phyloP scores from a whole-genome alignment of 345 rosid species.

The Sonneratia alba region DNA sequence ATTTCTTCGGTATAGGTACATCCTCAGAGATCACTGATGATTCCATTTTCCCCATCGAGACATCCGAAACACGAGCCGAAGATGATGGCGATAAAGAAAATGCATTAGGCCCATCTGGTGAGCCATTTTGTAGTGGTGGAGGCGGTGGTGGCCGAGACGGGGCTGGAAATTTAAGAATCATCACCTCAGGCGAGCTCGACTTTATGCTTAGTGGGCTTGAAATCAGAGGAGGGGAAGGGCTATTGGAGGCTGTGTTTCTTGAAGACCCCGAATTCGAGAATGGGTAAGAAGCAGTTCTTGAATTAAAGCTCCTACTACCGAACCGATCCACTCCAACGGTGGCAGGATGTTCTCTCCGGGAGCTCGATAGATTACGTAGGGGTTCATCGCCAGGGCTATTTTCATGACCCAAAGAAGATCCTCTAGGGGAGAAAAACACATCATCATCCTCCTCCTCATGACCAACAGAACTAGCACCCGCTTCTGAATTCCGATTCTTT shows the following conservation, averaged over 20 bases:
- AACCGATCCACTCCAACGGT: slow-evolving; percentile 23
- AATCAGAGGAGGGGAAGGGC: slow-evolving; percentile 28
- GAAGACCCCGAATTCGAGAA: slow-evolving; percentile 48
- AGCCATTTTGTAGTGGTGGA: slow-evolving; percentile 5
- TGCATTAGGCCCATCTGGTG: slow-evolving; percentile 19
- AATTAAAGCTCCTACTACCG: slow-evolving; percentile 44
- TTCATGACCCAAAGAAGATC: slow-evolving; percentile 59
- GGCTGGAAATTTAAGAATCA: slow-evolving; percentile 16
- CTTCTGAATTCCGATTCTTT: slow-evolving; percentile 21
- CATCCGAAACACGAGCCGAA: slow-evolving; percentile 13
- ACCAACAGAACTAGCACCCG: slow-evolving; percentile 6
- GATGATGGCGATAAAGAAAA: slow-evolving; percentile 17
- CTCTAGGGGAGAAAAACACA: slow-evolving; percentile 83
- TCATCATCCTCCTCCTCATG: slow-evolving; percentile 53
- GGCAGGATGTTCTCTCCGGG: slow-evolving; percentile 25
- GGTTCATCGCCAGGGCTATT: slow-evolving; percentile 24
- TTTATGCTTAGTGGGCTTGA: slow-evolving; percentile 31
- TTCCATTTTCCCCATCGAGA: slow-evolving; percentile 12
- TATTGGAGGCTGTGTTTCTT: slow-evolving; percentile 29
- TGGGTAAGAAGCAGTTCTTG: slow-evolving; percentile 59
- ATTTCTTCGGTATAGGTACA: background rate
- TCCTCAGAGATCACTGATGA: slow-evolving; percentile 13
- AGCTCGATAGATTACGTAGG: slow-evolving; percentile 29
- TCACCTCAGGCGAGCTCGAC: slow-evolving; percentile 36
- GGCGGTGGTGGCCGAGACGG: slow-evolving; percentile 14